phyloP scores from a whole-genome alignment of 345 rosid species.

The Pistacia vera region DNA sequence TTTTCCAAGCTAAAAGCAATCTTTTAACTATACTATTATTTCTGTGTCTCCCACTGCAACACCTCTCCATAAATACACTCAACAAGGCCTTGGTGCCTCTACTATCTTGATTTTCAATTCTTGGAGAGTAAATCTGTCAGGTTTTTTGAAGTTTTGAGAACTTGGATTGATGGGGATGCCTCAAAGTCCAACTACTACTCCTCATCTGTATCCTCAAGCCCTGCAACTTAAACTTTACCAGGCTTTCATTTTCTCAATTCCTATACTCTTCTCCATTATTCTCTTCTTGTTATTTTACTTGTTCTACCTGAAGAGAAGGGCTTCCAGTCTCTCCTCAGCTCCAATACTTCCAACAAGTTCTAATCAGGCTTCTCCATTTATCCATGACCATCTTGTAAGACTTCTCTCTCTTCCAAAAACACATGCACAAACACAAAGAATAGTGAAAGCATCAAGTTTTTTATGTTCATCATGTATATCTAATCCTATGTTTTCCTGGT shows the following conservation, averaged over 20 bases:
- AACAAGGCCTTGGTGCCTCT: conserved; percentile 11
- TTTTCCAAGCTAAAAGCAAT: conserved; percentile 12
- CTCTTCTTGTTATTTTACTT: conserved; percentile 85
- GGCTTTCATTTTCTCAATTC: conserved; percentile 96
- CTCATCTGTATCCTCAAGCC: conserved; percentile 82
- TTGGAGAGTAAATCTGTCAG: neutral
- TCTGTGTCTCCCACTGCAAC: conserved; percentile 3
- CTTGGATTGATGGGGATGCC: conserved; percentile 57
- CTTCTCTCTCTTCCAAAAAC: conserved; percentile 9
- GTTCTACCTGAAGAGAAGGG: conserved; percentile 95
- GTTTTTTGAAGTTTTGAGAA: conserved; percentile 6
- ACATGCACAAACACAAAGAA: conserved; percentile 8
- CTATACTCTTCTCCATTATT: conserved; percentile 87
- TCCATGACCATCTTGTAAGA: conserved; percentile 55
- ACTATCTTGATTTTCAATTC: neutral
- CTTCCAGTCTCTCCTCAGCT: conserved; percentile 49
- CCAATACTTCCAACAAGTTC: conserved; percentile 51
- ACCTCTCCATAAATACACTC: conserved; percentile 15
- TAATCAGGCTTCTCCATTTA: conserved; percentile 40
- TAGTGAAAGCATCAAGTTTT: neutral
- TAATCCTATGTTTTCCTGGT: neutral
- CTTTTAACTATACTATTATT: conserved; percentile 10
- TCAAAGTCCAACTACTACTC: conserved; percentile 49
- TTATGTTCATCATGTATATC: neutral
- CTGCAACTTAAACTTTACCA: conserved; percentile 92